Evolutionary conservation across 306 rosid genomes (phyloP).

Genomic region (Medicago arabica): DNA sequence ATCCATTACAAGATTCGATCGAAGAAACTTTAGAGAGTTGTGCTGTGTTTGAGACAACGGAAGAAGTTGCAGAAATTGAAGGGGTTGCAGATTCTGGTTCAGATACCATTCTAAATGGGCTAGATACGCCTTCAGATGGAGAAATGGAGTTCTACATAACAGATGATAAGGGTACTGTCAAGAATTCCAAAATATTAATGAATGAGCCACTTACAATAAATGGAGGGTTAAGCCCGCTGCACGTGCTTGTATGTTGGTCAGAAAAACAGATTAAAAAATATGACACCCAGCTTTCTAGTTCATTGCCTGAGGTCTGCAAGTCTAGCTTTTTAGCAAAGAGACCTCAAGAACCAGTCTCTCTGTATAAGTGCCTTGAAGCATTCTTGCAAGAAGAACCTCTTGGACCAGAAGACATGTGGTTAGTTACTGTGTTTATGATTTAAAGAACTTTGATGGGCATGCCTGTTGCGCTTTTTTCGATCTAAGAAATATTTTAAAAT

Average conservation of each 20-base stretch:
- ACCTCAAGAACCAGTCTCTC: constrained; percentile 84
- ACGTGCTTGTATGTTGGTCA: constrained; percentile 88
- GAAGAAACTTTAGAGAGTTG: constrained; percentile 51
- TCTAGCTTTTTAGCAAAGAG: constrained; percentile 66
- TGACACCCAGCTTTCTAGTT: constrained; percentile 63
- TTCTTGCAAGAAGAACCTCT: constrained; percentile 98
- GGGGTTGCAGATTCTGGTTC: constrained; percentile 47
- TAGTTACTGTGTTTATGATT: constrained; percentile 48
- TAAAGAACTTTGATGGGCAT: constrained; percentile 32
- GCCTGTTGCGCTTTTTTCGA: constrained; percentile 20
- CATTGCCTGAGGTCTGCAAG: constrained; percentile 94
- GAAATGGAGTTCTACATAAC: constrained; percentile 72
- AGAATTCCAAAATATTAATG: constrained; percentile 64
- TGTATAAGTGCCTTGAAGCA: constrained; percentile 95
- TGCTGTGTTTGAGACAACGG: constrained; percentile 50
- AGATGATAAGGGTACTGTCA: constrained; percentile 75
- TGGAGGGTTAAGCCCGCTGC: constrained; percentile 52
- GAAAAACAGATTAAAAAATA: constrained; percentile 61
- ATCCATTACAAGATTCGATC: constrained; percentile 61
- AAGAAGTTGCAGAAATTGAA: constrained; percentile 53
- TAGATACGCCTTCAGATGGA: constrained; percentile 49
- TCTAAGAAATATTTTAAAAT: constrained; percentile 32
- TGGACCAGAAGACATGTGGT: constrained; percentile 99
- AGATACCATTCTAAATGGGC: constrained; percentile 51
- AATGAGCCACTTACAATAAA: constrained; percentile 58